phyloP scores from a whole-genome alignment of 2,329 filamentous ascomycete species.

The Trichophyton benhamiae region DNA sequence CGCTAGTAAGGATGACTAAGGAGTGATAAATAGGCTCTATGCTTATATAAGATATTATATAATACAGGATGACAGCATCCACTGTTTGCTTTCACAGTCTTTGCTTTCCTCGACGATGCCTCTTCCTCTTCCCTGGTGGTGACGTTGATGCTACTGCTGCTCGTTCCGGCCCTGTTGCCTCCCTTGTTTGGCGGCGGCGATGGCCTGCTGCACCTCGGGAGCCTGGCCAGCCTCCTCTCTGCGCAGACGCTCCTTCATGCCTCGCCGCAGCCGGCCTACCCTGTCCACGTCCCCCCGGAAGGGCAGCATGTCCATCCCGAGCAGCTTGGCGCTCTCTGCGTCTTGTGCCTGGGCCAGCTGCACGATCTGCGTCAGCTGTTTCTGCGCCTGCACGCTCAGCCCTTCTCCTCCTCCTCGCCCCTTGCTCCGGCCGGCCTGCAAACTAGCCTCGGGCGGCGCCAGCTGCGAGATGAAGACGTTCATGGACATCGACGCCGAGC shows the following conservation, averaged over 20 bases:
- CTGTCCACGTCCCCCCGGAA: conserved; percentile 60
- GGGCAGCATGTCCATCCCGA: conserved; percentile 69
- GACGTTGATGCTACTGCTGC: background rate
- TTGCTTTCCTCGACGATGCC: background rate
- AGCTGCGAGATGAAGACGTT: conserved; percentile 77
- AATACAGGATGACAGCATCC: background rate
- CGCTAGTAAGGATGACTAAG: background rate
- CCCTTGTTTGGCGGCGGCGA: conserved; percentile 39
- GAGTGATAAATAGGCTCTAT: background rate
- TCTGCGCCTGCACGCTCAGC: conserved; percentile 39
- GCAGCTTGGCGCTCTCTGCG: conserved; percentile 54
- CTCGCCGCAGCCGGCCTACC: conserved; percentile 52
- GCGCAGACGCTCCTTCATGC: conserved; percentile 75
- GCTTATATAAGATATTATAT: background rate
- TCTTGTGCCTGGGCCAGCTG: conserved; percentile 49
- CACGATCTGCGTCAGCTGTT: conserved; percentile 58
- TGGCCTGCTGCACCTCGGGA: conserved; percentile 68
- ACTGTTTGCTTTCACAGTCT: too few relatives aligned
- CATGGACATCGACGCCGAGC: conserved; percentile 63
- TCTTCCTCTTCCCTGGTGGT: background rate
- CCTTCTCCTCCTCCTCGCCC: conserved; percentile 21
- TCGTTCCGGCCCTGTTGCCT: background rate
- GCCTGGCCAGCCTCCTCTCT: conserved; percentile 72
- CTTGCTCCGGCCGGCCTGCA: conserved; percentile 11
- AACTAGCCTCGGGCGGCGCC: conserved; percentile 49